Evolutionary conservation across 257 asterid genomes (phyloP), one percentile per base, ranked within the genome.

Genomic region (Solanum tarapatanum): DNA sequence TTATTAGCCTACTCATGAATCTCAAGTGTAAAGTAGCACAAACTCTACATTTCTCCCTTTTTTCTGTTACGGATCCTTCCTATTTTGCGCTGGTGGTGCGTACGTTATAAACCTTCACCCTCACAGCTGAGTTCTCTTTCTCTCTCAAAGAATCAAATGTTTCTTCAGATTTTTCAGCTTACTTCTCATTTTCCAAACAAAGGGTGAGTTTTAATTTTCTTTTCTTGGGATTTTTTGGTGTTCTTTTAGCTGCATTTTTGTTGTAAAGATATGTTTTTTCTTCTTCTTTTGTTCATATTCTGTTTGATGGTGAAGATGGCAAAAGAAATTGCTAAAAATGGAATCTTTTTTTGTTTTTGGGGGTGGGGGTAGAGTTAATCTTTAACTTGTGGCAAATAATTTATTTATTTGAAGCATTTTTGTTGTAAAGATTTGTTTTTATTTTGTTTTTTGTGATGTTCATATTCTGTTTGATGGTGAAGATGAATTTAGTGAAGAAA

Each of bases 31-130:
- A 48, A 41, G 82, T 60, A 69, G 76, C 68, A 69, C 48, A 5
- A 55, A 43, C 83, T 69, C 87, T 30, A 70, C 35, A 3, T 7
- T 45, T 69, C 60, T 64, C 17, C 55, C 87, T 0, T 9, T 84
- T 28, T 60, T 66, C 87, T 17, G 82, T 68, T 11, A 8, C 80
- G 28, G 45, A 11, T 70, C 35, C 83, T 55, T 37, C 48, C 70
- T 85, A 69, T n/a, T 92, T 88, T 89, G 90, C 88, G 86, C 64
- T 80, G 55, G 51, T 32, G 28, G 51, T 79, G 76, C 87, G 79
- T 87, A 82, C 84, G 86, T 91, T 90, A 75, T 88, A 77, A 88
- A 86, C 88, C 90, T 84, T 91, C 89, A 89, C 91, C 88, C 92
- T 58, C 89, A 39, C 70, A 24, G 23, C 79, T 88, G 66, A 82